phyloP scores from a whole-genome alignment of 192 early-diverging fungal species.

The Phycomyces nitens region DNA sequence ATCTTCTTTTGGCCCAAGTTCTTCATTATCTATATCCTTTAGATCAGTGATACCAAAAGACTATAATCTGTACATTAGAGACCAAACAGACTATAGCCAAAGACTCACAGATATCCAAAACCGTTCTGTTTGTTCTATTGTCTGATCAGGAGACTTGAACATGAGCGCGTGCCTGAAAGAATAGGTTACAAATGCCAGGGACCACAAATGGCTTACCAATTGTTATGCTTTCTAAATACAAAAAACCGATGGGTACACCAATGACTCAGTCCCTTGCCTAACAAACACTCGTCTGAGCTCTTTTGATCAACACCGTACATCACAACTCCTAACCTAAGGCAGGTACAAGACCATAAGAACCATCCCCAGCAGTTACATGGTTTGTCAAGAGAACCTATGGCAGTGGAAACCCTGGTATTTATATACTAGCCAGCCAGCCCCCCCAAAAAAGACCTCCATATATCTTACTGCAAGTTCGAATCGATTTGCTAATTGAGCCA shows the following conservation, averaged over 20 bases:
- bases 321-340: neutral
- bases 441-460: too few species aligned
- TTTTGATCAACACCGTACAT: neutral
- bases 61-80: neutral
- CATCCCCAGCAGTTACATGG: neutral
- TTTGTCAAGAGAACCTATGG: conserved; percentile 13
- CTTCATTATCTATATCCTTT: neutral
- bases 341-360: neutral
- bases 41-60: neutral
- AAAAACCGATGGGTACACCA: conserved; percentile 14
- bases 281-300: neutral
- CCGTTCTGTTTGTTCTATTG: neutral
- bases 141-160: neutral
- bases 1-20: neutral
- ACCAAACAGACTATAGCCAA: neutral
- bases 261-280: neutral
- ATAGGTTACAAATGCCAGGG: neutral
- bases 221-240: conserved; percentile 6
- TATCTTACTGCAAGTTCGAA: conserved; percentile 11
- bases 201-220: neutral
- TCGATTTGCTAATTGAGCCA: conserved; percentile 7
- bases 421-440: too few species aligned
- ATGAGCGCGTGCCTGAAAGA: neutral
- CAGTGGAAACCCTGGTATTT: neutral
- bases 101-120: neutral